Percentiles rank a stretch among this genome's conserved stretches.
phyloP scores from a whole-genome alignment of 2,329 filamentous ascomycete genomes.

The Aspergillus amoenus region DNA sequence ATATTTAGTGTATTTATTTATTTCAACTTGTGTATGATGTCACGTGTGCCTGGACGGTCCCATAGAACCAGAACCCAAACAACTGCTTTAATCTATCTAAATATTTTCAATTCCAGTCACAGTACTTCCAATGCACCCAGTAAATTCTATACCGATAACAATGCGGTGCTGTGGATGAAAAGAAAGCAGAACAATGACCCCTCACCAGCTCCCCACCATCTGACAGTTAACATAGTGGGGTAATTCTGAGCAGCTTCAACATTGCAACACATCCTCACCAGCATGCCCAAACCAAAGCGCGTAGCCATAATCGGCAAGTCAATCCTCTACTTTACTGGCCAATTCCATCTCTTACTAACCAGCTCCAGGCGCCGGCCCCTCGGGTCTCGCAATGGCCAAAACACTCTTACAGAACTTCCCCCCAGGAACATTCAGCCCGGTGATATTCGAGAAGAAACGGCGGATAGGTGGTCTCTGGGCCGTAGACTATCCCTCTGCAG shows the following conservation, averaged over 20 bases:
- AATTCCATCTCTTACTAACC: background rate
- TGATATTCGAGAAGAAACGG: constrained; percentile 65
- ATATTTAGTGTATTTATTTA: no score
- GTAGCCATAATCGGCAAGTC: constrained; percentile 54
- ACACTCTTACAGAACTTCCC: constrained; percentile 64
- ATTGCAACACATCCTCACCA: background rate
- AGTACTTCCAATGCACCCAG: no score
- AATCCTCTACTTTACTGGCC: background rate
- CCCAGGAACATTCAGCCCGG: constrained; percentile 60
- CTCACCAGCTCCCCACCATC: no score
- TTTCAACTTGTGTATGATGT: no score
- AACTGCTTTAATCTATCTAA: no score
- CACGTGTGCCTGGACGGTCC: no score
- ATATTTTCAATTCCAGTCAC: no score
- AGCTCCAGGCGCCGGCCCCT: constrained; percentile 63
- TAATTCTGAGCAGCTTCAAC: background rate
- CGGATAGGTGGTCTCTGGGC: constrained; percentile 80
- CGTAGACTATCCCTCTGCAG: constrained; percentile 41
- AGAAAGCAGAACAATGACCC: no score
- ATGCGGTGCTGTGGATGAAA: no score
- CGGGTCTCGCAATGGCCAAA: constrained; percentile 70
- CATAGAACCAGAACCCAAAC: no score
- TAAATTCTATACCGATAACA: no score
- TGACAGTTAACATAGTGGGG: no score
- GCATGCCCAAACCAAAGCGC: constrained; percentile 38